Evolutionary conservation across 2,329 filamentous ascomycete species (phyloP).

Genomic region (Rutstroemia sp.): DNA sequence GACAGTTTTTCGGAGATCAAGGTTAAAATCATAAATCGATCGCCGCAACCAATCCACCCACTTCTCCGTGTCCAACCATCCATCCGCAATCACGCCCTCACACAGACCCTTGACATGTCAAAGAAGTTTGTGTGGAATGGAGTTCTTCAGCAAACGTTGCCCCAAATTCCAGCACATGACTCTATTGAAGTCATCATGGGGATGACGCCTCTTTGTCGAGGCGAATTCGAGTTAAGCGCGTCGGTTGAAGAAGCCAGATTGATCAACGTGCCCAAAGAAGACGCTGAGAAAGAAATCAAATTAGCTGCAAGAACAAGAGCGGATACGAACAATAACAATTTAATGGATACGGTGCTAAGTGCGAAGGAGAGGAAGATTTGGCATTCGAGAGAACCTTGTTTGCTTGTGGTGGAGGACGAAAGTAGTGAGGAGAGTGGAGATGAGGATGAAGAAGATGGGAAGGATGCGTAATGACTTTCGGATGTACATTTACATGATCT

Average conservation of each 20-base stretch:
- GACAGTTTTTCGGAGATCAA: constrained; percentile 64
- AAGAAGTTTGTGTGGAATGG: constrained; percentile 82
- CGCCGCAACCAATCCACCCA: constrained; percentile 56
- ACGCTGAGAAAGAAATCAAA: constrained; percentile 23
- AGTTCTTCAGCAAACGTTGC: constrained; percentile 67
- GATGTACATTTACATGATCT: background rate
- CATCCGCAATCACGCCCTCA: constrained; percentile 56
- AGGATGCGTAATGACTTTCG: background rate
- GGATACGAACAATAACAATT: constrained; percentile 47
- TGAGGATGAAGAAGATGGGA: background rate
- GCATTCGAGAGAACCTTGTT: constrained; percentile 52
- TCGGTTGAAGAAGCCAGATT: constrained; percentile 73
- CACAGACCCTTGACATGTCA: constrained; percentile 71
- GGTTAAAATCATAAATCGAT: constrained; percentile 70
- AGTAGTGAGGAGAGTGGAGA: constrained; percentile 20
- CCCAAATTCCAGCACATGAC: constrained; percentile 50
- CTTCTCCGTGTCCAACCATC: constrained; percentile 71
- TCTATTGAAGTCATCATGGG: constrained; percentile 58
- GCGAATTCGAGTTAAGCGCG: constrained; percentile 75
- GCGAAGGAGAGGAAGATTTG: constrained; percentile 55
- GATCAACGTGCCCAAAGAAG: constrained; percentile 15
- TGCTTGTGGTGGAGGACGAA: constrained; percentile 46
- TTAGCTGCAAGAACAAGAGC: constrained; percentile 34
- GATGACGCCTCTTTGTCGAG: constrained; percentile 67
- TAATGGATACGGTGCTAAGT: constrained; percentile 52